Evolutionary conservation across 2,329 filamentous ascomycete genomes (phyloP).

Genomic region (Colletotrichum incanum): DNA sequence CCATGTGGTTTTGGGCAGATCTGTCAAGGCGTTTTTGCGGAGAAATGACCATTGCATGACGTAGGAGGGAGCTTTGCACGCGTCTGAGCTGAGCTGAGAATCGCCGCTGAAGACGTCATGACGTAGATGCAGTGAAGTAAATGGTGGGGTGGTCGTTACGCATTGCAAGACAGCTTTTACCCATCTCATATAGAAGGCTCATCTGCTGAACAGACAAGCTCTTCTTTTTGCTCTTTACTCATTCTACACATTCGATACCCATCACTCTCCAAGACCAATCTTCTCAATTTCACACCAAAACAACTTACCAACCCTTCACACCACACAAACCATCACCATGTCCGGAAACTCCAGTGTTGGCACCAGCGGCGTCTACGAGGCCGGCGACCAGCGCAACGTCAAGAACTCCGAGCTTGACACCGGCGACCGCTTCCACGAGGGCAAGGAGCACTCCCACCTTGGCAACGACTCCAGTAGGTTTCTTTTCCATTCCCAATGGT

Average conservation of each 20-base stretch:
- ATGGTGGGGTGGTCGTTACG: conserved; percentile 24
- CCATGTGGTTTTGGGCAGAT: conserved; percentile 28
- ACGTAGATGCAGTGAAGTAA: conserved; percentile 32
- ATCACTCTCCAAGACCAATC: neutral
- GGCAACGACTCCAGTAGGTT: conserved; percentile 79
- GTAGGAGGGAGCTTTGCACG: conserved; percentile 33
- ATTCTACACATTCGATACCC: neutral
- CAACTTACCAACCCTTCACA: neutral
- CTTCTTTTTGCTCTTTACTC: neutral
- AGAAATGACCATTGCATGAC: conserved; percentile 35
- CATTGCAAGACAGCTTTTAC: conserved; percentile 3
- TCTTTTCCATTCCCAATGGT: too few relatives aligned
- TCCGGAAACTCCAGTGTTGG: conserved; percentile 76
- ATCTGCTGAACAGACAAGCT: neutral
- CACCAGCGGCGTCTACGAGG: conserved; percentile 77
- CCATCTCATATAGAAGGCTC: conserved; percentile 19
- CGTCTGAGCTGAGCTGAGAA: conserved; percentile 40
- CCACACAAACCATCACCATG: conserved; percentile 48
- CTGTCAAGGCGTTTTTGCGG: conserved; percentile 35
- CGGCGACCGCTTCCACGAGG: conserved; percentile 78
- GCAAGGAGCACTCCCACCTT: conserved; percentile 78
- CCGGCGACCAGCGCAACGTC: conserved; percentile 80
- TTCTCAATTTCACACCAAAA: neutral
- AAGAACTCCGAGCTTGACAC: conserved; percentile 64
- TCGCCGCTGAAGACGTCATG: conserved; percentile 39